Evolutionary conservation across 345 rosid genomes (phyloP).

Genomic region (Anastatica hierochuntica): DNA sequence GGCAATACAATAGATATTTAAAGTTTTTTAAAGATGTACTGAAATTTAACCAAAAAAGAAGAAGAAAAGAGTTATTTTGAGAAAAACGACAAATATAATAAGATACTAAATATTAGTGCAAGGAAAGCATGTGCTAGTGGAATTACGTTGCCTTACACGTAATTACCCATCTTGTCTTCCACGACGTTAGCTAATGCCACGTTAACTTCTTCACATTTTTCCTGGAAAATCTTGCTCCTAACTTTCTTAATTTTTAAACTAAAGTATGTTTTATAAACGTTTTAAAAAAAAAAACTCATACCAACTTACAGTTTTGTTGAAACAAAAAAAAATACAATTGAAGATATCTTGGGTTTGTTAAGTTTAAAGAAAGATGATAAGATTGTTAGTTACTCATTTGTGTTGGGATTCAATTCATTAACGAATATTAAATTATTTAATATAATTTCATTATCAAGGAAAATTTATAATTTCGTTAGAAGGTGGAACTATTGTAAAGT

Average conservation of each 20-base stretch:
- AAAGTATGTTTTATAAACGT: too few relatives aligned
- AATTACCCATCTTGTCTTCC: neutral
- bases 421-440: neutral
- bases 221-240: too few relatives aligned
- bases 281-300: too few relatives aligned
- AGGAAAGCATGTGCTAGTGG: conserved; percentile 29
- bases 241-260: too few relatives aligned
- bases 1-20: neutral
- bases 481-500: conserved; percentile 12
- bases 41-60: neutral
- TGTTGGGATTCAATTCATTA: too few relatives aligned
- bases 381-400: too few relatives aligned
- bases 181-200: neutral
- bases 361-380: too few relatives aligned
- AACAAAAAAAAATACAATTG: too few relatives aligned
- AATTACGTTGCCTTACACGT: conserved; percentile 35
- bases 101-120: neutral
- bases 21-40: neutral
- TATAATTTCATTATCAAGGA: neutral
- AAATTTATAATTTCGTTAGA: conserved; percentile 9
- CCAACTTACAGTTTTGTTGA: neutral
- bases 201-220: conserved; percentile 5
- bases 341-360: neutral
- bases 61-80: neutral
- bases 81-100: conserved; percentile 3